Base-by-base conservation (phyloP, 805 yeast species). In the Saccharomycopsis capsularis region DNA sequence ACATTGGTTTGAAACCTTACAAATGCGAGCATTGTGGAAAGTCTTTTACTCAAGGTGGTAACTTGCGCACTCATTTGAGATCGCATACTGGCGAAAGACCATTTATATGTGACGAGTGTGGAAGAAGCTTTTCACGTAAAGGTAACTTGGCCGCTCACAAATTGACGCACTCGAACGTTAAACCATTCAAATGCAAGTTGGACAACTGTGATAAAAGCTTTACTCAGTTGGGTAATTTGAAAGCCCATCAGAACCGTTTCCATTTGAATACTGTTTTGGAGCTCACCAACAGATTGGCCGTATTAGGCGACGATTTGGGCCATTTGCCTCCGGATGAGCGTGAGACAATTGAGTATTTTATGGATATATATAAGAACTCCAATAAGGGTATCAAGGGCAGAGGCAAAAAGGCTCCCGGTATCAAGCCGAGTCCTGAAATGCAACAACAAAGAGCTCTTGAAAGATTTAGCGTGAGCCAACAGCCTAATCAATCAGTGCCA, bases 21-120 rank as follows among this genome's bases (percentile, higher is more conserved):
- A 80, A 75, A 57, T 89, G 96, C 63, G 73, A 75, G 19, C 82
- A 69, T 58, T 89, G 96, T 67, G 82, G 79, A 15, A 88, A 88
- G 63, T 66, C 83, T 46, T 88, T 88, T 57, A 86, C 96, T 0
- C 96, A 88, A 63, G 91, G 95, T 41, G 96, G 96, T 21, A 88
- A 88, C 63, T 68, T 89, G 56, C 67, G 95, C 48, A 89, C 96
- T 0, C 96, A 89, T 67, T 69, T 80, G 59, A 69, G 96, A 55
- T 69, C 88, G 30, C 96, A 88, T 59, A 88, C 96, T 0, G 96
- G 96, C 24, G 96, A 90, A 59, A 85, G 85, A 61, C 98, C 97
- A 3, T 90, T 82, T 60, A 70, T 74, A 34, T 90, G 98, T 68
- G 81, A 79, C 18, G 66, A 76, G 7, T 90, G 98, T 65, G 77